These are phyloP conservation scores for Rhodosporidiobolus sp. DNA, from an alignment of 768 basidiomycete genomes.

Conservation along the genomic window DNA sequence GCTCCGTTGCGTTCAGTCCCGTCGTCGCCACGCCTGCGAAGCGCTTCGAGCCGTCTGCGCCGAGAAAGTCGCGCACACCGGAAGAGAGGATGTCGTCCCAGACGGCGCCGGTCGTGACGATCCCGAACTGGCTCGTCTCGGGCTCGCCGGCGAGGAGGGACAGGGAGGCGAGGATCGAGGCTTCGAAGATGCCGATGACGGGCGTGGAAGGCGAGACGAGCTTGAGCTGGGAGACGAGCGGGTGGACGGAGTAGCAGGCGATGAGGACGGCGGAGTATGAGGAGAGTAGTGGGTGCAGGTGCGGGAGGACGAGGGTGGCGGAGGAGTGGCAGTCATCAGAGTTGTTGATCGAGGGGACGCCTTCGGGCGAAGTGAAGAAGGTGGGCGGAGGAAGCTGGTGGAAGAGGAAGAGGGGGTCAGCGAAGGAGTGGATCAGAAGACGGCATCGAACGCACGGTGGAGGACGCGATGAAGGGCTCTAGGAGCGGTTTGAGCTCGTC, in stretches of 20 bases:
- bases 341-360: conserved; percentile 44
- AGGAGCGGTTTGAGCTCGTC: conserved; percentile 40
- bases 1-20: conserved; percentile 48
- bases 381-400: not conserved
- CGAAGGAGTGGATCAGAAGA: not conserved
- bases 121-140: conserved; percentile 46
- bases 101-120: conserved; percentile 50
- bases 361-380: conserved; percentile 41
- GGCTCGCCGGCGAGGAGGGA: conserved; percentile 37
- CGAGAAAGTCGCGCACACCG: conserved; percentile 43
- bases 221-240: conserved; percentile 46
- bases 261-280: conserved; percentile 37
- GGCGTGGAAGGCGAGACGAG: not conserved
- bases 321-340: conserved; percentile 35
- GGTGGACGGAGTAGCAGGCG: conserved; percentile 50
- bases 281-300: conserved; percentile 37
- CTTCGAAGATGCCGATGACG: conserved; percentile 51
- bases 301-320: conserved; percentile 36
- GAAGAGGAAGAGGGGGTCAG: not conserved
- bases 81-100: conserved; percentile 48
- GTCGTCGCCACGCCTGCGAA: conserved; percentile 50
- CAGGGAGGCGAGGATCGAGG: conserved; percentile 44
- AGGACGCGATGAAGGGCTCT: not conserved
- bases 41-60: conserved; percentile 28
- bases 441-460: not conserved